Conservation (phyloP, 1,284 basidiomycete genomes). For the Bondarzewia mesenterica region DNA sequence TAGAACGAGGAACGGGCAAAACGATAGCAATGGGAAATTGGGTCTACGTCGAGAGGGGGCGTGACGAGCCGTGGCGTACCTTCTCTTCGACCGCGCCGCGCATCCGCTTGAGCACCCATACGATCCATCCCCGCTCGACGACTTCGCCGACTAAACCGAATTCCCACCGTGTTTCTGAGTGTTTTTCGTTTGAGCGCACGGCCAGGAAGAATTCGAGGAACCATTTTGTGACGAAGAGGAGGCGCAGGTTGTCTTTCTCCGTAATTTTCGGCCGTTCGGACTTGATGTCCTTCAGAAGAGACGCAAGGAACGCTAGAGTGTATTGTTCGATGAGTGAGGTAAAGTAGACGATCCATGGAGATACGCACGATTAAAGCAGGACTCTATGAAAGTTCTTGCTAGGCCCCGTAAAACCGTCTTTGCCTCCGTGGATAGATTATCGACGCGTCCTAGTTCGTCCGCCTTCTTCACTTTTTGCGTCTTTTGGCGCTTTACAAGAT, state of each 20-base stretch:
- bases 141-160: constrained; percentile 80
- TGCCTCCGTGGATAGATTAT: constrained; percentile 69
- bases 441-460: constrained; percentile 65
- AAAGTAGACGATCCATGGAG: neutral
- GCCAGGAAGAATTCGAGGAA: constrained; percentile 83
- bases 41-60: neutral
- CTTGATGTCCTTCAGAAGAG: constrained; percentile 85
- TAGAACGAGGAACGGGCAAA: constrained; percentile 2
- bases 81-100: constrained; percentile 82
- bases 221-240: constrained; percentile 81
- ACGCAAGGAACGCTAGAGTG: constrained; percentile 66
- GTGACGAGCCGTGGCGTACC: constrained; percentile 32
- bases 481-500: constrained; percentile 63
- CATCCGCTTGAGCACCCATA: constrained; percentile 87
- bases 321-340: neutral
- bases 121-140: constrained; percentile 77
- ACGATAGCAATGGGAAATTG: neutral
- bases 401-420: constrained; percentile 59
- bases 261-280: constrained; percentile 85
- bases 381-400: constrained; percentile 66
- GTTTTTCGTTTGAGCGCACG: constrained; percentile 38
- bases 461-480: constrained; percentile 59
- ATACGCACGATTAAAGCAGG: constrained; percentile 78
- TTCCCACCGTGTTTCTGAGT: constrained; percentile 36
- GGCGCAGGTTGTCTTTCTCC: constrained; percentile 82